These are phyloP conservation scores for Ensete ventricosum DNA, from an alignment of 176 grass and related monocot genomes.

Conservation along the genomic window DNA sequence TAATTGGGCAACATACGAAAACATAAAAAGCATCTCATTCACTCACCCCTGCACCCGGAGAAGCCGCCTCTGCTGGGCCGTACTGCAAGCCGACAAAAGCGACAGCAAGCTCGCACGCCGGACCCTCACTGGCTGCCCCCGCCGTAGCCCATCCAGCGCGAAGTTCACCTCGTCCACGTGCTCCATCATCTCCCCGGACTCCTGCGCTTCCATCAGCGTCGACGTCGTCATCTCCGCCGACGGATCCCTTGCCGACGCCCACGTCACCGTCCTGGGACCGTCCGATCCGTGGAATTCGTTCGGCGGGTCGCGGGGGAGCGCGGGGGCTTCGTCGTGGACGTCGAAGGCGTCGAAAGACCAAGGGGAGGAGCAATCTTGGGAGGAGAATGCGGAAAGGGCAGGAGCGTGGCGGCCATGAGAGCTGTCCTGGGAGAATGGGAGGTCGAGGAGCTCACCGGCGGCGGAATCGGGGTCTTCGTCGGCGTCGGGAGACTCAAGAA, in stretches of 20 bases:
- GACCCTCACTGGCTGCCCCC: conserved; percentile 48
- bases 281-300: neutral
- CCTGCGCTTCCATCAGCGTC: conserved; percentile 92
- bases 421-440: conserved; percentile 32
- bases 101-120: conserved; percentile 61
- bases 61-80: conserved; percentile 49
- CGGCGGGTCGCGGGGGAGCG: neutral
- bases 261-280: neutral
- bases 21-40: conserved; percentile 8
- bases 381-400: conserved; percentile 25
- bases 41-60: conserved; percentile 81
- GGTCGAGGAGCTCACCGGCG: conserved; percentile 23
- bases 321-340: conserved; percentile 9
- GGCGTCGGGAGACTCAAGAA: conserved; percentile 49
- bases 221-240: conserved; percentile 29
- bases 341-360: conserved; percentile 73
- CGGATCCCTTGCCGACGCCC: conserved; percentile 3
- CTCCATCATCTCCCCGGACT: conserved; percentile 99
- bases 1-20: neutral
- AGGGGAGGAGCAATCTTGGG: conserved; percentile 72
- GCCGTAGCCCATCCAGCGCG: conserved; percentile 71
- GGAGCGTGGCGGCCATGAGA: conserved; percentile 3
- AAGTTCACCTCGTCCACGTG: conserved; percentile 82
- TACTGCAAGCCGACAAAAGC: conserved; percentile 59
- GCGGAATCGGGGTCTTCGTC: conserved; percentile 37